Evolutionary conservation across 208 protist genomes (phyloP).

Genomic region (Trypanosoma congolense): DNA sequence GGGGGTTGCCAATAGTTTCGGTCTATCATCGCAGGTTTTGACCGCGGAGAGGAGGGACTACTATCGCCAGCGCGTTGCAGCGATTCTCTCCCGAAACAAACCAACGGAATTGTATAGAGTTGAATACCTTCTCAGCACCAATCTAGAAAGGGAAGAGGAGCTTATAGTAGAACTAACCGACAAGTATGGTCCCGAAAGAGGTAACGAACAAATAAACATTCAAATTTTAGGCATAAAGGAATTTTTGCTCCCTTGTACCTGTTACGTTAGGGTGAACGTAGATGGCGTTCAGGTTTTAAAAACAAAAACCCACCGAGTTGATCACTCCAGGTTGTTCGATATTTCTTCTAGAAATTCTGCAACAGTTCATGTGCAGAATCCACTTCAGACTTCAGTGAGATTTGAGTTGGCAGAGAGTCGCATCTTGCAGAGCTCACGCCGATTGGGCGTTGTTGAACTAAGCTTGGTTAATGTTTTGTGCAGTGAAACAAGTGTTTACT

Average conservation of each 20-base stretch:
- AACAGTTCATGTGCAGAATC: constrained; percentile 45
- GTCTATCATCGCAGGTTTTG: constrained; percentile 19
- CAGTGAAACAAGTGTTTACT: constrained; percentile 61
- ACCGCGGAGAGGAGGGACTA: constrained; percentile 12
- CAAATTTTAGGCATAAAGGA: constrained; percentile 51
- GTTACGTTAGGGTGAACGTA: constrained; percentile 74
- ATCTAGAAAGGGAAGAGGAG: constrained; percentile 26
- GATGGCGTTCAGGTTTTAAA: constrained; percentile 43
- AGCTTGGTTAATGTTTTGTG: constrained; percentile 47
- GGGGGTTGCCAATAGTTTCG: constrained; percentile 47
- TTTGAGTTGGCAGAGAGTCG: constrained; percentile 59
- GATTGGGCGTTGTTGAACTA: constrained; percentile 47
- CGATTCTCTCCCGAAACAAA: constrained; percentile 33
- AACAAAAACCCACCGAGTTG: constrained; percentile 35
- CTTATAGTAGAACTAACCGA: constrained; percentile 28
- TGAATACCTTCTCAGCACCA: constrained; percentile 49
- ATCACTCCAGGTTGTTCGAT: constrained; percentile 28
- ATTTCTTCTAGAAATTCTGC: constrained; percentile 67
- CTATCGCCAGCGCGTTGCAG: constrained; percentile 19
- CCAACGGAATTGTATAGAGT: constrained; percentile 63
- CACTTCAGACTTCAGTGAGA: constrained; percentile 29
- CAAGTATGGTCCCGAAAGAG: constrained; percentile 24
- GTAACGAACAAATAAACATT: constrained; percentile 62
- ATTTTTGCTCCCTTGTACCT: constrained; percentile 30
- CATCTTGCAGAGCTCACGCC: constrained; percentile 23